Conservation (phyloP, 192 early-diverging fungal species). For the Pecoramyces ruminantium region DNA sequence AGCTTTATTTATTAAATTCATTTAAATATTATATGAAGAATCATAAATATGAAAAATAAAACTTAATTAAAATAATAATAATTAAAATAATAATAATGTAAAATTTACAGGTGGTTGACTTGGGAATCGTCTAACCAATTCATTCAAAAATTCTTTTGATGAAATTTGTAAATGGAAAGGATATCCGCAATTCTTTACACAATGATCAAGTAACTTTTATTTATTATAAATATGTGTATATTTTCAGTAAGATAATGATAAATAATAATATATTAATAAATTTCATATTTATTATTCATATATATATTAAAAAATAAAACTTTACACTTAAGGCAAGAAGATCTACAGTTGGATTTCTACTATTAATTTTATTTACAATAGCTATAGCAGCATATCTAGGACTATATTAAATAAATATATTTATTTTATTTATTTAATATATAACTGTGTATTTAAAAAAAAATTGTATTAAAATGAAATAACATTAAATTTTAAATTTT, state of each 20-base stretch:
- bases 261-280: no score
- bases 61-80: constrained; percentile 1
- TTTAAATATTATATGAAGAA: no score
- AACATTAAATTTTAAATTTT: background rate
- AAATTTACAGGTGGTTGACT: constrained; percentile 62
- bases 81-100: background rate
- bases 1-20: constrained; percentile 8
- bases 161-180: constrained; percentile 92
- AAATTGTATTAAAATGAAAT: no score
- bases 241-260: no score
- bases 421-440: no score
- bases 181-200: constrained; percentile 97
- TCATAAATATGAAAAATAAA: no score
- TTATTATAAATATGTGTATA: no score
- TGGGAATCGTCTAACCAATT: constrained; percentile 83
- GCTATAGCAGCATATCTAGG: background rate
- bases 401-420: background rate
- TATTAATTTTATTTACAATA: background rate
- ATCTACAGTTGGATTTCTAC: background rate
- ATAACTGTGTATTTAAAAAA: no score
- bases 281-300: no score
- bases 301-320: no score
- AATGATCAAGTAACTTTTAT: constrained; percentile 74
- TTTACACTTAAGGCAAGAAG: background rate
- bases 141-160: constrained; percentile 93